A percentile compares a stretch with the other conserved stretches of the same genome.
Conservation (phyloP, 495 filamentous ascomycete genomes). For the Lasiosphaeris hirsuta region DNA sequence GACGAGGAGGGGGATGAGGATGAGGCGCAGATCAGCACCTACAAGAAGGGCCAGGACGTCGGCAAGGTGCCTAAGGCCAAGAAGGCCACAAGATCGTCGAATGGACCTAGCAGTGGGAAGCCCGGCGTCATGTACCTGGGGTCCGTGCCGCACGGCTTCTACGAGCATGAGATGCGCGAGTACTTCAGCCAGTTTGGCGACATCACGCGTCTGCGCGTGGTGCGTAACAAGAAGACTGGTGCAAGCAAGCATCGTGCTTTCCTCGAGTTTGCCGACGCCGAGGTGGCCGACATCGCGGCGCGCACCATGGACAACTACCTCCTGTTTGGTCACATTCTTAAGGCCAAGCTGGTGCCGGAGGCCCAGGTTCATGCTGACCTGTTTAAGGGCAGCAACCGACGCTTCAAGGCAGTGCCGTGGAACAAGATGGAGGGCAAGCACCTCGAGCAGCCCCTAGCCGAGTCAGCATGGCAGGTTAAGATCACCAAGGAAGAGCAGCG, state of each 20-base stretch:
- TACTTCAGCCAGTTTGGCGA: conserved; percentile 96
- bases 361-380: conserved; percentile 76
- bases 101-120: conserved; percentile 38
- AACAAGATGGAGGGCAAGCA: conserved; percentile 75
- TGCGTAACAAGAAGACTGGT: conserved; percentile 86
- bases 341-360: conserved; percentile 71
- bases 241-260: conserved; percentile 89
- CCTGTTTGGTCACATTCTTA: conserved; percentile 86
- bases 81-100: conserved; percentile 4
- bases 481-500: conserved; percentile 66
- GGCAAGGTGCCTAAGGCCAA: conserved; percentile 27
- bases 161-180: conserved; percentile 87
- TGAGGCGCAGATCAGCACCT: conserved; percentile 41
- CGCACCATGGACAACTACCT: conserved; percentile 98
- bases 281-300: conserved; percentile 83
- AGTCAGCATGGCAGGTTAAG: conserved; percentile 72
- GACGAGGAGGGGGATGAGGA: conserved; percentile 51
- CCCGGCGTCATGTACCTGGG: conserved; percentile 86
- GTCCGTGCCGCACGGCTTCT: conserved; percentile 91
- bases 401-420: conserved; percentile 83
- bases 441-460: conserved; percentile 62
- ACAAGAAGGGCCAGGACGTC: conserved; percentile 53
- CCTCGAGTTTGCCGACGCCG: conserved; percentile 74
- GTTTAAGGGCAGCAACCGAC: conserved; percentile 82
- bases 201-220: conserved; percentile 77